Evolutionary conservation across 768 basidiomycete species (phyloP).

Genomic region (Tricholoma bakamatsutake): DNA sequence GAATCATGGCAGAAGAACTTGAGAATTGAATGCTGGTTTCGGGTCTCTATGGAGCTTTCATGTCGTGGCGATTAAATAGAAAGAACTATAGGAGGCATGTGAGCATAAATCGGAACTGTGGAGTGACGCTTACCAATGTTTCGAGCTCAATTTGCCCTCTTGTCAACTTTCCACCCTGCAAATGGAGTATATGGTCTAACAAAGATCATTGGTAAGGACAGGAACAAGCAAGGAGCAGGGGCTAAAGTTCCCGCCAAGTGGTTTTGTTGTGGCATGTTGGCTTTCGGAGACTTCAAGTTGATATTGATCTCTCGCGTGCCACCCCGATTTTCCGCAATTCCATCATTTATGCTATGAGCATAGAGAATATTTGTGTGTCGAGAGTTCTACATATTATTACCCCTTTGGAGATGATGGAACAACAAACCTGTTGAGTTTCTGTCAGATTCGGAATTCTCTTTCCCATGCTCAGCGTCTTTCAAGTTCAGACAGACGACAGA

Average conservation of each 20-base stretch:
- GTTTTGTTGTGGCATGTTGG: background rate
- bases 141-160: background rate
- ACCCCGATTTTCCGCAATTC: background rate
- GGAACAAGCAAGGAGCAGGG: background rate
- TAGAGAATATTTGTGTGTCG: too few relatives aligned
- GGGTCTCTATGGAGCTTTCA: slow-evolving; percentile 5
- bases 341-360: background rate
- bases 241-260: background rate
- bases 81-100: slow-evolving; percentile 14
- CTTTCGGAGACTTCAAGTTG: background rate
- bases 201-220: background rate
- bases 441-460: background rate
- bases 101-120: slow-evolving; percentile 9
- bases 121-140: slow-evolving; percentile 15
- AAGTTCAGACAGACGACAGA: background rate
- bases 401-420: too few relatives aligned
- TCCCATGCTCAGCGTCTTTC: background rate
- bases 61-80: slow-evolving; percentile 12
- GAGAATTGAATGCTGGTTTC: slow-evolving; percentile 3
- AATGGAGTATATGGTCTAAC: background rate
- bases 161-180: background rate
- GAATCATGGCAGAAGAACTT: slow-evolving; percentile 48
- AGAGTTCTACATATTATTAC: too few relatives aligned
- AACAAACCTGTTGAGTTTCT: background rate
- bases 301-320: background rate